Percentiles rank a stretch among this genome's conserved stretches.
Conservation (phyloP, 2,329 filamentous ascomycete species). For the Hirsutella thompsonii region DNA sequence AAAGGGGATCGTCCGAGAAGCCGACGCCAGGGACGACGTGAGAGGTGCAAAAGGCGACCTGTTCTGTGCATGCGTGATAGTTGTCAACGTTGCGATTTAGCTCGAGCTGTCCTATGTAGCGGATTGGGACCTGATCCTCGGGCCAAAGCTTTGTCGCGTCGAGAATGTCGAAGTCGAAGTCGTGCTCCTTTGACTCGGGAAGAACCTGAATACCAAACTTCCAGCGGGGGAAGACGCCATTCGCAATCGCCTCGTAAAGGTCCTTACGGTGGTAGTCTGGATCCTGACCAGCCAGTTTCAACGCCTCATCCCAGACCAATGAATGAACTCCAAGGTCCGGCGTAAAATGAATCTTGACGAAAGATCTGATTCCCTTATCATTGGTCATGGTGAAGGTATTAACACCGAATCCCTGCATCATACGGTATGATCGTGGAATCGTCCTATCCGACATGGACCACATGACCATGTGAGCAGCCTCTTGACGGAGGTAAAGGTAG, state of each 20-base stretch:
- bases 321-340: constrained; percentile 65
- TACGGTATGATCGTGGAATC: constrained; percentile 63
- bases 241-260: constrained; percentile 60
- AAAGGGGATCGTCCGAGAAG: constrained; percentile 62
- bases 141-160: constrained; percentile 83
- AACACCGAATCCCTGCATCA: constrained; percentile 81
- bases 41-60: constrained; percentile 69
- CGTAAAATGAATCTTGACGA: constrained; percentile 69
- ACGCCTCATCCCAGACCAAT: constrained; percentile 66
- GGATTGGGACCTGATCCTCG: constrained; percentile 60
- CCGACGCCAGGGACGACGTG: constrained; percentile 71
- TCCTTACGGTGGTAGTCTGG: constrained; percentile 77
- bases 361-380: constrained; percentile 52
- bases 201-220: constrained; percentile 73
- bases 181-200: constrained; percentile 33
- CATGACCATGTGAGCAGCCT: constrained; percentile 68
- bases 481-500: constrained; percentile 48
- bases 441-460: constrained; percentile 66
- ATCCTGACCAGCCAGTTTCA: constrained; percentile 63
- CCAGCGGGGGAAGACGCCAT: constrained; percentile 61
- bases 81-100: constrained; percentile 72
- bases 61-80: constrained; percentile 72
- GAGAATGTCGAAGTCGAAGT: constrained; percentile 76
- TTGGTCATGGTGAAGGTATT: constrained; percentile 65
- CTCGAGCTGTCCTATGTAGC: constrained; percentile 68